phyloP scores from a whole-genome alignment of 345 rosid species.

The Syzygium jambos region DNA sequence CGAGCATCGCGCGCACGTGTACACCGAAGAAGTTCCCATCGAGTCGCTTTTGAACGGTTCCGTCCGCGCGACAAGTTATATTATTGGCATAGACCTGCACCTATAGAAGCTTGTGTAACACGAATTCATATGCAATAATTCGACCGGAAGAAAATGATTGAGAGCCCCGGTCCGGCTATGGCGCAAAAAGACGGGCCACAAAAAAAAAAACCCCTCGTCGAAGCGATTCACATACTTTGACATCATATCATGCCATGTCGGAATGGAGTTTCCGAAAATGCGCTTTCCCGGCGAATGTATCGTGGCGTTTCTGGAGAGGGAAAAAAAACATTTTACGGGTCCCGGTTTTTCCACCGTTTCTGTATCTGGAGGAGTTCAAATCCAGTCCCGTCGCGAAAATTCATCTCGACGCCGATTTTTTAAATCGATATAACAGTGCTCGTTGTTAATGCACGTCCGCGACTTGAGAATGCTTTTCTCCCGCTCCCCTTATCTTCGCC shows the following conservation, averaged over 20 bases:
- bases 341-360: background rate
- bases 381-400: background rate
- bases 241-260: background rate
- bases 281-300: background rate
- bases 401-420: fast-evolving
- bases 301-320: background rate
- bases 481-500: background rate
- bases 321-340: background rate
- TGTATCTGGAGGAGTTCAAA: background rate
- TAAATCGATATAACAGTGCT: background rate
- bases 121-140: background rate
- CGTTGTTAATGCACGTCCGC: background rate
- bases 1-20: no score
- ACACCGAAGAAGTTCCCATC: background rate
- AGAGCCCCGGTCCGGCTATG: background rate
- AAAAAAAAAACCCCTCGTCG: no score
- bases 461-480: background rate
- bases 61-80: background rate
- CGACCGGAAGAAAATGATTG: background rate
- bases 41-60: background rate
- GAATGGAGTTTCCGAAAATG: background rate
- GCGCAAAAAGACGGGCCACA: fast-evolving
- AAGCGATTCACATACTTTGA: background rate
- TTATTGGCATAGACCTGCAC: no score
- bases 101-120: background rate